Base-by-base conservation (phyloP, 805 yeast species). In the Saccharomyces jurei region DNA sequence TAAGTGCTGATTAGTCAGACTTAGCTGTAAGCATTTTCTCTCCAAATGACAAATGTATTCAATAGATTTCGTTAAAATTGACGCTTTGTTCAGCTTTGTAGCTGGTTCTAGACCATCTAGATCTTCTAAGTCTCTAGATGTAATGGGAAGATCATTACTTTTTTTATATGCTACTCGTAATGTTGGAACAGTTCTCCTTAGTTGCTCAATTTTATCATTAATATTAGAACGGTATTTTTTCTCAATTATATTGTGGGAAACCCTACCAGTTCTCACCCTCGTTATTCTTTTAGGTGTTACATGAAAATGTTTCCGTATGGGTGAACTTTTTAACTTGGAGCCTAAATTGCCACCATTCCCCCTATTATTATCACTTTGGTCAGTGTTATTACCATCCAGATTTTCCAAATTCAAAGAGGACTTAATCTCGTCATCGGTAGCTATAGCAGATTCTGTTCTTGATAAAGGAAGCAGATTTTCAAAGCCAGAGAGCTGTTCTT, bases 71-170 rank as follows among this genome's bases (percentile, higher is more conserved):
- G 86, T 75, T 56, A 87, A 72, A 50, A 87, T 86, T 14, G 87
- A 82, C 2, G 92, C 94, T 65, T 87, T 87, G 68, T 86, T 87
- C 58, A 87, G 73, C 61, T 87, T 87, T 58, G 81, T 77, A 3
- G 95, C 92, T 0, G 92, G 91, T 50, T 81, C 79, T 55, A 87
- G 74, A 2, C 92, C 92, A 66, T 87, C 92, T 62, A 87, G 71
- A 58, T 82, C 65, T 48, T 71, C 76, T 47, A 76, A 86, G 59
- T 82, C 86, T 55, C 84, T 83, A 58, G 82, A 79, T 54, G 82
- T 72, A 51, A 76, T 71, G 51, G 74, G 82, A 25, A 77, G 72
- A 54, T 79, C 81, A 41, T 62, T 70, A 53, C 74, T 78, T 36
- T 74, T 77, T 50, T 74, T 75, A 47, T 73, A 74, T 3, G 73